A percentile compares a stretch with the other conserved stretches of the same genome.
These are phyloP conservation scores for Paxillus rubicundulus DNA, from an alignment of 768 basidiomycete species.

Conservation along the genomic window DNA sequence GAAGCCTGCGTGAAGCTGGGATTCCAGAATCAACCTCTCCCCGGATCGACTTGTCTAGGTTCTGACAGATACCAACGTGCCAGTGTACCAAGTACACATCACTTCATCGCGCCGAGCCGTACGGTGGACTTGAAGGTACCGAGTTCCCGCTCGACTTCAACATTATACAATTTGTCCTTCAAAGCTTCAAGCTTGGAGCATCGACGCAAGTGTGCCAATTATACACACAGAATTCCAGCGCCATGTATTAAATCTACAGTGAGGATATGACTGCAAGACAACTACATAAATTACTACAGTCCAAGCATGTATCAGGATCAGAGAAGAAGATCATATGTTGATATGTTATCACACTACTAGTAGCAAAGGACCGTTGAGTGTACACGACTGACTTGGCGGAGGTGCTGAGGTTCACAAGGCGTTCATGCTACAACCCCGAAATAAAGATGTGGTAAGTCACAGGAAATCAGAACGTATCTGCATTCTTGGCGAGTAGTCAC, in stretches of 20 bases:
- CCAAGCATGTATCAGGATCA: background rate
- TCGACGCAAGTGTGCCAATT: background rate
- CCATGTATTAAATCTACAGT: background rate
- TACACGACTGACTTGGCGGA: too few species aligned
- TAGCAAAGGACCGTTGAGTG: background rate
- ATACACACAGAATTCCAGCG: too few species aligned
- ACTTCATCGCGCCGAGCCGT: slow-evolving; percentile 66
- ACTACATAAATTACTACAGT: background rate
- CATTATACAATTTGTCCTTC: background rate
- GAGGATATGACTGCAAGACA: background rate
- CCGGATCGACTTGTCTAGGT: slow-evolving; percentile 64
- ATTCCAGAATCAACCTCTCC: slow-evolving; percentile 73
- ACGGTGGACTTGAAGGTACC: slow-evolving; percentile 34
- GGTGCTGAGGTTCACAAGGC: background rate
- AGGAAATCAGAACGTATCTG: too few species aligned
- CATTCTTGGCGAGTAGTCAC: background rate
- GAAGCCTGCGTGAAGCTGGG: slow-evolving; percentile 64
- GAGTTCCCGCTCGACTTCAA: background rate
- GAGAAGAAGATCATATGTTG: background rate
- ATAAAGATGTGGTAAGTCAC: too few species aligned
- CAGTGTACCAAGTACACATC: slow-evolving; percentile 74
- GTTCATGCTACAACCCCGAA: too few species aligned
- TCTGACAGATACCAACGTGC: slow-evolving; percentile 46
- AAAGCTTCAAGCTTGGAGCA: too few species aligned
- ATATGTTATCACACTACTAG: background rate